These are phyloP conservation scores for Magnaporthales sp. DNA, from an alignment of 2,329 filamentous ascomycete genomes.

Conservation along the genomic window DNA sequence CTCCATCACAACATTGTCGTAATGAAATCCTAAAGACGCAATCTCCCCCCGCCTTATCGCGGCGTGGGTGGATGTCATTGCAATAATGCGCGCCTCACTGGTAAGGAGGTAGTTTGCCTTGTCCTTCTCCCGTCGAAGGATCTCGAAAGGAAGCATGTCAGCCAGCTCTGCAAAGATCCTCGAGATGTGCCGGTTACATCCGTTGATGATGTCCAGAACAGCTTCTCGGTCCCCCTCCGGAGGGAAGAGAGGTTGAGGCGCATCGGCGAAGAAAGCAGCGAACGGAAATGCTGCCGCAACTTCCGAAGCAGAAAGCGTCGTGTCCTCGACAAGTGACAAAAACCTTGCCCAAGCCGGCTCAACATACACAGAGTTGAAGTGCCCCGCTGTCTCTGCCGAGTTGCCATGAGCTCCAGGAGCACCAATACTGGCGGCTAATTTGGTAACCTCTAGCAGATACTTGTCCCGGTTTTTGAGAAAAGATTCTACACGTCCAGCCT, in stretches of 20 bases:
- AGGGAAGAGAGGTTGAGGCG: constrained; percentile 79
- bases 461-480: constrained; percentile 81
- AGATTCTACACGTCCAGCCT: constrained; percentile 88
- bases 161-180: constrained; percentile 89
- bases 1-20: constrained; percentile 97
- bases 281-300: constrained; percentile 78
- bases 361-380: constrained; percentile 91
- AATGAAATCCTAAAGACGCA: constrained; percentile 84
- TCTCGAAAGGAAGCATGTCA: constrained; percentile 91
- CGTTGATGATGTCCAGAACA: constrained; percentile 67
- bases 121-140: constrained; percentile 78
- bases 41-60: constrained; percentile 92
- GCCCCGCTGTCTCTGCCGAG: constrained; percentile 92
- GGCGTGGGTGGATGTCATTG: constrained; percentile 97
- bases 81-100: constrained; percentile 93
- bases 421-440: constrained; percentile 73
- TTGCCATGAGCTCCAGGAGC: constrained; percentile 92
- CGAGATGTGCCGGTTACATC: constrained; percentile 80
- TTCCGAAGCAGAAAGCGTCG: constrained; percentile 47
- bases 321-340: constrained; percentile 51
- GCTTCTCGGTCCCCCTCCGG: constrained; percentile 53
- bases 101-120: constrained; percentile 93
- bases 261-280: constrained; percentile 75
- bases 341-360: constrained; percentile 85
- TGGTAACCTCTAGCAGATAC: constrained; percentile 75